Base-by-base conservation (phyloP, 176 grass and related monocot species). In the Triticum turgidum region DNA sequence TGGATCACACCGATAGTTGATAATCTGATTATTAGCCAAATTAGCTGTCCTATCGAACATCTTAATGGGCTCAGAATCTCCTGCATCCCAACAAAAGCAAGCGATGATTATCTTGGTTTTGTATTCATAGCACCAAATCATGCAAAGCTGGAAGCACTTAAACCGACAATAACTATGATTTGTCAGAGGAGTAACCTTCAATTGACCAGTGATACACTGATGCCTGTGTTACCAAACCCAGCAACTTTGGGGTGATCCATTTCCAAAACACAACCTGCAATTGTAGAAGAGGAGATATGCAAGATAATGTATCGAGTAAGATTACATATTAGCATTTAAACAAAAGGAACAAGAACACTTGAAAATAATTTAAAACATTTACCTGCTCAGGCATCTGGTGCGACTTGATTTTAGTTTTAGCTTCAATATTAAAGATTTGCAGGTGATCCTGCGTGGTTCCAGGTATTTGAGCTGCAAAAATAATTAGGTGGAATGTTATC, bases 321-420 rank as follows among this genome's bases (percentile, higher is more conserved):
- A 79, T 78, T 44, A 61, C 42, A 79, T 11, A 69, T 47, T 66
- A 69, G 11, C 64, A 79, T 35, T 69, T 13, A 22, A 5, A 67
- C 17, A 42, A 47, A 9, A 65, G 15, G 51, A 11, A 6, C 5
- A n/a, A 22, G 5, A 62, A 83, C 34, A 84, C 30, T 33, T 12
- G 11, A 32, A 13, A 52, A 69, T 3, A 7, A 22, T 52, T 6
- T 0, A 7, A 24, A 37, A 85, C 3, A 0, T 49, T 49, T 52
- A 92, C 93, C 95, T 95, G 95, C 80, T 99, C 97, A 7, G 97
- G 97, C 97, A 99, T 99, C 87, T 99, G 97, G 61, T 99, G 90
- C 21, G 94, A 99, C 82, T 99, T 99, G 4, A 99, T 88, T 84
- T 99, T 99, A 69, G 92, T 96, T 79, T 99, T 99, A 47, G 88